Evolutionary conservation across 2,329 filamentous ascomycete genomes (phyloP).

Genomic region (Ophiostoma quercus): DNA sequence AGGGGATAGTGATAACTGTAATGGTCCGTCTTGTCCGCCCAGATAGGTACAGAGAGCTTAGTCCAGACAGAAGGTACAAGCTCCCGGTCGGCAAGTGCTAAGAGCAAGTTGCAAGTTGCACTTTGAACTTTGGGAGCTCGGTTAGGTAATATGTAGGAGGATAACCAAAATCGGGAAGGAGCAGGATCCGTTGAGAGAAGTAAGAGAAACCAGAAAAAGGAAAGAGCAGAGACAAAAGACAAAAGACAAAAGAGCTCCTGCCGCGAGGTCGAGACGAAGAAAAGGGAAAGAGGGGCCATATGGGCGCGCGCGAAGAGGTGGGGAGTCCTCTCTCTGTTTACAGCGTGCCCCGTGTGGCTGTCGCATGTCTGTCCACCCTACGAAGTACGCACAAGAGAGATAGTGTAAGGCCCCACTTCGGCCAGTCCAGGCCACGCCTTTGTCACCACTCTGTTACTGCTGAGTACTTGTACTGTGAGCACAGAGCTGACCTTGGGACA

Average conservation of each 20-base stretch:
- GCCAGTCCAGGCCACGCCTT: slow-evolving; percentile 7
- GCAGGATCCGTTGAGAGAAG: not conserved
- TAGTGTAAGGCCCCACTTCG: not conserved
- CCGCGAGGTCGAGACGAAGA: not conserved
- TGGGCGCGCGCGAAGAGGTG: slow-evolving; percentile 9
- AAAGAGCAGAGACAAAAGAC: not conserved
- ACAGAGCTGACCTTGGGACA: not conserved
- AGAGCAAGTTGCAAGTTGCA: not conserved
- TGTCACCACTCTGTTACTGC: not conserved
- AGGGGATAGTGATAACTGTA: no score
- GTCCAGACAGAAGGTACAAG: not conserved
- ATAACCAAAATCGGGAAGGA: not conserved
- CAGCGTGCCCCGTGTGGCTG: not conserved
- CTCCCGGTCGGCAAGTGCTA: not conserved
- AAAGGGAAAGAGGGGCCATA: slow-evolving; percentile 12
- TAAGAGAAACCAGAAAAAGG: not conserved
- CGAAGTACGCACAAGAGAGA: not conserved
- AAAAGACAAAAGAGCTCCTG: not conserved
- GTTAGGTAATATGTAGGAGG: not conserved
- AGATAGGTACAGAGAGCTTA: not conserved
- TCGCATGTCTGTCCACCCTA: not conserved
- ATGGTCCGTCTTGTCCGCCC: not conserved
- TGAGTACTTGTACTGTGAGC: not conserved
- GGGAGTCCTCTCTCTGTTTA: not conserved
- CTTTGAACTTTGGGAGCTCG: not conserved